phyloP scores from a whole-genome alignment of 2,329 filamentous ascomycete species.

The Cadophora luteo-olivacea region DNA sequence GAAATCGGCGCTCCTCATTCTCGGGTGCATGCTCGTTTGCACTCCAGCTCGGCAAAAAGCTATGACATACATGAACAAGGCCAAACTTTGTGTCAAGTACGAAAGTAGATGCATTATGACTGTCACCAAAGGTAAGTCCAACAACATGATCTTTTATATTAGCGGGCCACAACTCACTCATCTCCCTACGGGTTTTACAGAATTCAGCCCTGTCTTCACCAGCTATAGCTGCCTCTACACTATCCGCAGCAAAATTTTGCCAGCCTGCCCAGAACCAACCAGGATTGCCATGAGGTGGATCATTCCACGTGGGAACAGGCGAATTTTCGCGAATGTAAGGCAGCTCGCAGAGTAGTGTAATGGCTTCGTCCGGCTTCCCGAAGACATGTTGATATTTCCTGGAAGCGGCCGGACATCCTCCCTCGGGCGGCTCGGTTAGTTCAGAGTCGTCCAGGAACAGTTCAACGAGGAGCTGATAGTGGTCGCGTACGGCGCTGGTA shows the following conservation, averaged over 20 bases:
- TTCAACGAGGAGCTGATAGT: slow-evolving; percentile 42
- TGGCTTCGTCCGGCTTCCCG: slow-evolving; percentile 43
- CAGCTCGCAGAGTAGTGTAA: slow-evolving; percentile 43
- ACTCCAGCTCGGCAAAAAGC: slow-evolving; percentile 6
- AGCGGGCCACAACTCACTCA: slow-evolving; percentile 12
- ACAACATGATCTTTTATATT: slow-evolving; percentile 15
- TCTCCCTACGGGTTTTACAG: background rate
- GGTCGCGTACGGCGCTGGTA: slow-evolving; percentile 38
- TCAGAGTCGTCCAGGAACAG: slow-evolving; percentile 39
- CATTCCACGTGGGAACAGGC: background rate
- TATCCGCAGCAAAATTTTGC: background rate
- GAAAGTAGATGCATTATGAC: slow-evolving; percentile 31
- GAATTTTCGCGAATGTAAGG: slow-evolving; percentile 39
- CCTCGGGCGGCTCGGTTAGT: slow-evolving; percentile 39
- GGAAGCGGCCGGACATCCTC: slow-evolving; percentile 41
- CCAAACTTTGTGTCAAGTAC: slow-evolving; percentile 42
- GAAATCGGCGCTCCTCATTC: slow-evolving; percentile 22
- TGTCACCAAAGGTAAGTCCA: slow-evolving; percentile 10
- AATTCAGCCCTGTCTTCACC: background rate
- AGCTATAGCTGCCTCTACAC: background rate
- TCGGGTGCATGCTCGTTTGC: slow-evolving; percentile 12
- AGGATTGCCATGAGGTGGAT: background rate
- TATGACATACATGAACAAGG: slow-evolving; percentile 32
- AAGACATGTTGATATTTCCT: slow-evolving; percentile 6
- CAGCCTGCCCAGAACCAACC: background rate